Evolutionary conservation across 768 basidiomycete species (phyloP).

Genomic region (Phylloporus scabripes): DNA sequence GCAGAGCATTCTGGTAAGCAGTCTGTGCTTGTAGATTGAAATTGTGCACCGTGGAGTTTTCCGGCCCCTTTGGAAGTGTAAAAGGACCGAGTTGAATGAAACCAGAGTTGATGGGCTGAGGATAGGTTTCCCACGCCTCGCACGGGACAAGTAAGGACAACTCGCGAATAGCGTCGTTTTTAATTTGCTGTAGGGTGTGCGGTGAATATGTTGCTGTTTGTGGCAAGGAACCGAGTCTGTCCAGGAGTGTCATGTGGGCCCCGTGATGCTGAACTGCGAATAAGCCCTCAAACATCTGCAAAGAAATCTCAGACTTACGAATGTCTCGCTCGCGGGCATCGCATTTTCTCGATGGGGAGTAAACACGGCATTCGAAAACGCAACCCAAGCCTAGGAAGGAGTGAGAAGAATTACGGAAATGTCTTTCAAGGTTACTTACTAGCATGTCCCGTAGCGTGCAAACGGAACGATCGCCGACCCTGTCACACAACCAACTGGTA

Average conservation of each 20-base stretch:
- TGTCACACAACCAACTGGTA: constrained; percentile 67
- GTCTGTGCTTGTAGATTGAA: constrained; percentile 91
- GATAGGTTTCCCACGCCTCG: constrained; percentile 17
- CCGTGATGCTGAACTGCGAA: constrained; percentile 67
- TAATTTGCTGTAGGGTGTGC: constrained; percentile 55
- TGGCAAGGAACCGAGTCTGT: constrained; percentile 78
- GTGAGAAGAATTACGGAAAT: constrained; percentile 1
- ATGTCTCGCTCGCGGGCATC: constrained; percentile 49
- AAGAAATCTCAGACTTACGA: constrained; percentile 44
- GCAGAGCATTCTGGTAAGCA: constrained; percentile 79
- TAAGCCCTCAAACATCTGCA: constrained; percentile 8
- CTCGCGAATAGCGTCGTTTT: constrained; percentile 48
- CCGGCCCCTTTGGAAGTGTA: constrained; percentile 56
- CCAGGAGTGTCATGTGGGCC: constrained; percentile 87
- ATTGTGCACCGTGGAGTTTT: constrained; percentile 27
- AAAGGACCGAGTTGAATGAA: constrained; percentile 69
- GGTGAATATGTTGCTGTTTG: constrained; percentile 62
- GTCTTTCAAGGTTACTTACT: constrained; percentile 39
- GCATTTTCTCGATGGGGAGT: constrained; percentile 22
- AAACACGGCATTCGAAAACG: constrained; percentile 70
- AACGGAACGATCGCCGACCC: constrained; percentile 57
- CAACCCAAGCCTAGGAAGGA: constrained; percentile 74
- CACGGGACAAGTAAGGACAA: constrained; percentile 55
- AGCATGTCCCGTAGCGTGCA: constrained; percentile 84
- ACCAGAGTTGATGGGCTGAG: constrained; percentile 30